Base-by-base conservation (phyloP, 768 basidiomycete species). In the Phanerochaete carnosa region DNA sequence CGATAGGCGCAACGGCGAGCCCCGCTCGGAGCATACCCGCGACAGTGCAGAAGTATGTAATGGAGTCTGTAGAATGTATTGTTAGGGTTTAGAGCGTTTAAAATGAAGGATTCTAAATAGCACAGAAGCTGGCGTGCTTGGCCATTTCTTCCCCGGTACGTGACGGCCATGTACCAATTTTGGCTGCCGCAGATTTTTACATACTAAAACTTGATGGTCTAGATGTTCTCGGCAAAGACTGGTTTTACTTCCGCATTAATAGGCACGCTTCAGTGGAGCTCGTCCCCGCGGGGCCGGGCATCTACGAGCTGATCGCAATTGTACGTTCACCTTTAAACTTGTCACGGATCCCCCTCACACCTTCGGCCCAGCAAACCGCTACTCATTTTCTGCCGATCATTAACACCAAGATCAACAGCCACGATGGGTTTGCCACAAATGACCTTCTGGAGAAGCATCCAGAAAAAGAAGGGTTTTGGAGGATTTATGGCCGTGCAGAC, bases 381-480 rank as follows among this genome's bases (percentile, higher is more conserved):
- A 32, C 33, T 4, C 19, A 32, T 16, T 49, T 50, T 1, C 62
- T 60, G 11, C 32, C 60, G 1, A 47, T 51, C 3, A 39, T 55
- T 5, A 66, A 66, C 49, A 61, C 61, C 12, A 50, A 58, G 4
- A 11, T 60, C 1, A 37, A 58, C 37, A 60, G 61, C 11, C 33
- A 47, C 71, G 74, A 62, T 16, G 66, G 55, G 1, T 64, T 61
- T 28, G 62, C 54, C 25, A 65, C 67, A 19, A 61, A 58, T 47
- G 71, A 69, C 57, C 55, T 73, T 8, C 54, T 72, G 19, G 7
- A 67, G 16, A 60, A 55, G 13, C 73, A 74, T 60, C 70, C 73
- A 2, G 67, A 65, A 3, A 55, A 66, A 22, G 47, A 55, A 9
- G 62, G 58, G 19, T 59, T 60, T 12, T 74, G 63, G 58, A 68